These are phyloP conservation scores for Gaertneriomyces sp. DNA, from an alignment of 192 early-diverging fungal species.

Conservation along the genomic window DNA sequence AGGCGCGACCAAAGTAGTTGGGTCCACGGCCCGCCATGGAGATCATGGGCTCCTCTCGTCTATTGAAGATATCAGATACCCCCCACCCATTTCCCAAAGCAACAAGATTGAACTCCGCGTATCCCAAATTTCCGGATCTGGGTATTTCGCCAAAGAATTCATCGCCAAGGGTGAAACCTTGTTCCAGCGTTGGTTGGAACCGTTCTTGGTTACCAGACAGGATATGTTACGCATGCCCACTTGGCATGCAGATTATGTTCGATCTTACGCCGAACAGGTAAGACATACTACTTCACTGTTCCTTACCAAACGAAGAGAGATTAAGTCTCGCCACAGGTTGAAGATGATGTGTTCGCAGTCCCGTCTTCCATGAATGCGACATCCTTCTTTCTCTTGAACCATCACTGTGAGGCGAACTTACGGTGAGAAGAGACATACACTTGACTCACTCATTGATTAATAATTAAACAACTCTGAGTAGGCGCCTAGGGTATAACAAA, in stretches of 20 bases:
- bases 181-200: slow-evolving; percentile 3
- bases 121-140: neutral
- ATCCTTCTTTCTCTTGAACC: neutral
- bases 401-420: neutral
- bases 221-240: neutral
- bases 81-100: neutral
- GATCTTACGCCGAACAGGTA: neutral
- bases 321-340: neutral
- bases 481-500: neutral
- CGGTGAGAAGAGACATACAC: neutral
- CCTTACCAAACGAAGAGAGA: neutral
- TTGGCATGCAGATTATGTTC: neutral
- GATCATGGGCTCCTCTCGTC: neutral
- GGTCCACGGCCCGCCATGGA: neutral
- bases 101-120: neutral
- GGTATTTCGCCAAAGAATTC: neutral
- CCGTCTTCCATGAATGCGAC: neutral
- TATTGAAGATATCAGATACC: neutral
- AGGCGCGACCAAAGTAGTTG: neutral
- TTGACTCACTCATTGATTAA: neutral
- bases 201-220: neutral
- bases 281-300: neutral
- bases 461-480: neutral
- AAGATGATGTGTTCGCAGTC: neutral
- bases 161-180: neutral